Conservation (phyloP, 2,329 filamentous ascomycete genomes). For the Curvularia sp. region DNA sequence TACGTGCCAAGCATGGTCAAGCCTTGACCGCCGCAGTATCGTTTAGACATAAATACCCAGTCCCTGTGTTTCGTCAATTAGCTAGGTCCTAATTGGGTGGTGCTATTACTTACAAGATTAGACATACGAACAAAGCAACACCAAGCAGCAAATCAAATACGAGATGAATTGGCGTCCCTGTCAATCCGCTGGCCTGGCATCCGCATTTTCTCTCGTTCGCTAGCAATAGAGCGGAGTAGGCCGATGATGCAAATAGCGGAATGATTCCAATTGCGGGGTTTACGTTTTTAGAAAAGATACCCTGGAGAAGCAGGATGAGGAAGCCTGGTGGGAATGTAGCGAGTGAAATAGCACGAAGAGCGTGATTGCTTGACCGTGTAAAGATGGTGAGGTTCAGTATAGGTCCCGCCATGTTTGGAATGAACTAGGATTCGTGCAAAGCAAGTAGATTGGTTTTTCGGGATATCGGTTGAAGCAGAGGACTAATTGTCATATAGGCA, state of each 20-base stretch:
- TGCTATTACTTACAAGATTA: slow-evolving; percentile 25
- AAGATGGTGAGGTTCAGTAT: slow-evolving; percentile 37
- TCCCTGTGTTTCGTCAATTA: neutral
- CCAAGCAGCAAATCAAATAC: slow-evolving; percentile 32
- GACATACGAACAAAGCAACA: slow-evolving; percentile 27
- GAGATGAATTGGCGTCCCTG: slow-evolving; percentile 38
- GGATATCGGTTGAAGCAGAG: neutral
- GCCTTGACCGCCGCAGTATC: neutral
- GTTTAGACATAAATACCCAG: neutral
- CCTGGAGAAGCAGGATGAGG: slow-evolving; percentile 36
- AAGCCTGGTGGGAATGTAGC: slow-evolving; percentile 36
- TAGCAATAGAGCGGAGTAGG: slow-evolving; percentile 31
- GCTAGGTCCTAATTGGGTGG: neutral
- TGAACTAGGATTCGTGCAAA: neutral
- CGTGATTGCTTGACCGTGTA: slow-evolving; percentile 29
- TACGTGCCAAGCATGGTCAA: slow-evolving; percentile 35
- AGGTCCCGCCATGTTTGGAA: slow-evolving; percentile 10
- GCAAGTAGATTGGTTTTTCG: no score
- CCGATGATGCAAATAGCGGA: slow-evolving; percentile 38
- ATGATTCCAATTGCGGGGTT: slow-evolving; percentile 42
- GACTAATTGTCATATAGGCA: neutral
- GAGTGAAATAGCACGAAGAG: slow-evolving; percentile 36
- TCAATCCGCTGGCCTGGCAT: slow-evolving; percentile 32
- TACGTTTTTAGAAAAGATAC: slow-evolving; percentile 26
- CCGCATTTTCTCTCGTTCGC: slow-evolving; percentile 36